Evolutionary conservation across 805 yeast species (phyloP), one percentile per base, ranked within the genome.

Genomic region (Ogataea philodendri): DNA sequence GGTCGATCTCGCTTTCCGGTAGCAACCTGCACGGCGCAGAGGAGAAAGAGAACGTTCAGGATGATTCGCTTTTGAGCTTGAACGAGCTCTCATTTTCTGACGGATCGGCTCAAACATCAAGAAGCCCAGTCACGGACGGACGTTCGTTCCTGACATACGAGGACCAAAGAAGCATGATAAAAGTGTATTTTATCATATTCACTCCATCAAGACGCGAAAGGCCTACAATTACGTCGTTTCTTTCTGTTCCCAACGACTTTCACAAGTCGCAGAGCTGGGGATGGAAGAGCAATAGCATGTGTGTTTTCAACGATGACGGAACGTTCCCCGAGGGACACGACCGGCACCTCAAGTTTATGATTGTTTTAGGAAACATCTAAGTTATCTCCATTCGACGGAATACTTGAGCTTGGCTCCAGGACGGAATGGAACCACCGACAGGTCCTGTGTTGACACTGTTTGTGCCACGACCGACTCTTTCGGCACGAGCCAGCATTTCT

Each of bases 351-450:
- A 70, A 70, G 48, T 72, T 72, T 40, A 70, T 68, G 71, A 69
- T 72, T 28, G 69, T 69, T 15, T 46, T 72, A 13, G 78, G 78
- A 4, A 63, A 64, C 43, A 63, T 70, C 7, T 71, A 43, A 40
- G 11, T 17, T 25, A 42, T 39, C 38, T 26, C 97, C 97, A 89
- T 60, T 81, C 84, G 5, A 77, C 72, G 7, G 76, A 60, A 87
- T 94, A 90, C 20, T 67, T 54, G 32, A 90, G 69, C 37, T 67
- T 71, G 35, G 82, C 78, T 11, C 95, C 96, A 6, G 96, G 88
- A 49, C 69, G 72, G 70, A 90, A 90, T 7, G 97, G 97, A 11
- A 87, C 90, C 21, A 84, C 80, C 9, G 67, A 72, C 18, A 75
- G 54, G 3, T 65, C 69, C 19, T 69, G 60, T 9, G 64, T 67